Evolutionary conservation across 352 stramenopile species (phyloP).

Genomic region (Globisporangium apiculatum): DNA sequence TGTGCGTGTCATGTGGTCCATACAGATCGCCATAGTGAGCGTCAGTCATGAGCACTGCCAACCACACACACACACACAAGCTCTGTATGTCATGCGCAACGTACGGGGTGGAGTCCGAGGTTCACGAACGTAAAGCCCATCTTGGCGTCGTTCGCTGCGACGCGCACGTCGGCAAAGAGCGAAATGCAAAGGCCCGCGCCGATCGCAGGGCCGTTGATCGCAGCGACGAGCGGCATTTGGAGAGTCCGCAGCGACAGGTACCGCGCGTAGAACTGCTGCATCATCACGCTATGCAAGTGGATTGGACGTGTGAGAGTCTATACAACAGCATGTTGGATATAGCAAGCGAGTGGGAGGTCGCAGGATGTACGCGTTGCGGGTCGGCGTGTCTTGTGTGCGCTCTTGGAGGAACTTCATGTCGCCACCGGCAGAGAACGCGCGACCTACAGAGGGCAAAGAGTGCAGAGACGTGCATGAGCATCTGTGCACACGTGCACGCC

Average conservation of each 20-base stretch:
- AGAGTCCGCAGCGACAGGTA: conserved; percentile 78
- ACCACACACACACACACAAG: neutral
- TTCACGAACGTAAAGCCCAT: conserved; percentile 87
- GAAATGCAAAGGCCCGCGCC: conserved; percentile 76
- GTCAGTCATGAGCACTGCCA: neutral
- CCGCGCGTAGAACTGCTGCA: conserved; percentile 80
- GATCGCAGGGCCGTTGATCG: conserved; percentile 81
- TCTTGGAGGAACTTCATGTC: conserved; percentile 78
- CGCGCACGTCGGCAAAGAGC: conserved; percentile 76
- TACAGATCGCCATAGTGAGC: neutral
- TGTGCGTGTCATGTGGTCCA: too few relatives aligned
- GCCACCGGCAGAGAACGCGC: conserved; percentile 83
- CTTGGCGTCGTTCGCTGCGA: conserved; percentile 56
- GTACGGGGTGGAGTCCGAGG: conserved; percentile 71
- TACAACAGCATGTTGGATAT: neutral
- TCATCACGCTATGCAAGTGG: conserved; percentile 33
- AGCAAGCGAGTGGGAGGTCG: too few relatives aligned
- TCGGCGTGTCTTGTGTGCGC: conserved; percentile 52
- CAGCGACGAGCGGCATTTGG: conserved; percentile 74
- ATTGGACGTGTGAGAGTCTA: neutral
- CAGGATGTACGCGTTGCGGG: conserved; percentile 49
- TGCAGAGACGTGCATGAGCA: neutral
- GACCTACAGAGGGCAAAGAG: conserved; percentile 9
- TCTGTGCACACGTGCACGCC: too few relatives aligned
- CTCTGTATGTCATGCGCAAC: neutral